Base-by-base conservation (phyloP, 2,329 filamentous ascomycete genomes). In the Botryotinia calthae region DNA sequence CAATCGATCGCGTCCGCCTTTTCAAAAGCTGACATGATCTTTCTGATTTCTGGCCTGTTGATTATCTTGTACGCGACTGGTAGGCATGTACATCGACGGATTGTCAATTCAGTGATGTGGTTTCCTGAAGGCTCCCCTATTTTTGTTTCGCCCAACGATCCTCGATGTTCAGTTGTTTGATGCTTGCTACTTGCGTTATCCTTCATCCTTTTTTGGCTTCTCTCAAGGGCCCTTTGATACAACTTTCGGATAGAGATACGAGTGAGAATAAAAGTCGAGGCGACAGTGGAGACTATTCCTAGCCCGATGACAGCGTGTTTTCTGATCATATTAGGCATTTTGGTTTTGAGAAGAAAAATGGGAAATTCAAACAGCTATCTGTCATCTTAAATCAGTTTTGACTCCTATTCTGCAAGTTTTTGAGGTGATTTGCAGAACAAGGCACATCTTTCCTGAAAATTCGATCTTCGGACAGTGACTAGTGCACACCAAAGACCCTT, bases 181-280 rank as follows among this genome's bases (percentile, higher is more conserved):
- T 54, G 48, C 54, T 58, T 9, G 16, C 8, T 18, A 58, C 9
- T 16, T 58, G 28, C 6, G 54, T 20, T 4, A 58, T 58, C 18
- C 0, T 31, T 6, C 2, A 2, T 5, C 8, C 1, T 5, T 2
- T 34, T 10, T 58, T 18, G 10, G 1, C 16, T 5, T 31, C 4
- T 20, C 6, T 58, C n/a, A 31, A 0, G 8, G 16, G 18, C 18
- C 20, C 8, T 10, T 10, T 58, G 7, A 58, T 16, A 58, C 54
- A 31, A 34, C 8, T 58, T 8, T 9, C 16, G n/a, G n/a, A 16
- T 58, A 9, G 18, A 31, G 2, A 10, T 16, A 8, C 9, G 54
- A 12, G 28, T 9, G 56, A 34, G 18, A 20, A 14, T 22, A 2
- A 59, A 34, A 5, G 34, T 34, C 4, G 28, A 34, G 31, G 56